Conservation (phyloP, 306 rosid species). For the Canavalia ensiformis region DNA sequence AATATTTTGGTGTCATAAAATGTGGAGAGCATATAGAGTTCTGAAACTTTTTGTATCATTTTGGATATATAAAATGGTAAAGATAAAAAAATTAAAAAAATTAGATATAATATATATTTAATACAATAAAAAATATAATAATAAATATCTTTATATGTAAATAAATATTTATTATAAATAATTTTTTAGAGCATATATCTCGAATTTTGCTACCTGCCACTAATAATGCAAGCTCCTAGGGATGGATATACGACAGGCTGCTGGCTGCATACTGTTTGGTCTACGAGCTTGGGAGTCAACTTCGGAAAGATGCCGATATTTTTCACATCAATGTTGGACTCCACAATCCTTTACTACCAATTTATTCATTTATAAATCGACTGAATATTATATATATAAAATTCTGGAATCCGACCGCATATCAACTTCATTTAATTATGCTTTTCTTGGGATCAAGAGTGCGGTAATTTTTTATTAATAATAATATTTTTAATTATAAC, state of each 20-base stretch:
- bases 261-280: not conserved
- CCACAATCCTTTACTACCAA: too few species aligned
- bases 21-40: not conserved
- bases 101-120: too few species aligned
- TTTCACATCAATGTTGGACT: not conserved
- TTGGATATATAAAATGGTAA: too few species aligned
- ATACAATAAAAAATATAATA: too few species aligned
- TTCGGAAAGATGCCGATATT: not conserved
- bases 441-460: not conserved
- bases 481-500: too few species aligned
- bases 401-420: not conserved
- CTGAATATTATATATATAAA: not conserved
- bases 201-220: not conserved
- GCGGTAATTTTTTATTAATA: not conserved
- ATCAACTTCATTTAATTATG: not conserved
- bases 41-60: too few species aligned
- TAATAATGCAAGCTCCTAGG: not conserved
- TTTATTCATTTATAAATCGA: not conserved
- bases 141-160: too few species aligned
- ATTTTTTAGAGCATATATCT: not conserved
- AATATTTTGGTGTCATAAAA: not conserved
- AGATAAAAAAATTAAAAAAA: too few species aligned
- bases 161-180: too few species aligned
- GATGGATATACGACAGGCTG: not conserved
- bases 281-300: not conserved